Conservation (phyloP, 768 basidiomycete genomes). For the Phlegmacium glaucopus region DNA sequence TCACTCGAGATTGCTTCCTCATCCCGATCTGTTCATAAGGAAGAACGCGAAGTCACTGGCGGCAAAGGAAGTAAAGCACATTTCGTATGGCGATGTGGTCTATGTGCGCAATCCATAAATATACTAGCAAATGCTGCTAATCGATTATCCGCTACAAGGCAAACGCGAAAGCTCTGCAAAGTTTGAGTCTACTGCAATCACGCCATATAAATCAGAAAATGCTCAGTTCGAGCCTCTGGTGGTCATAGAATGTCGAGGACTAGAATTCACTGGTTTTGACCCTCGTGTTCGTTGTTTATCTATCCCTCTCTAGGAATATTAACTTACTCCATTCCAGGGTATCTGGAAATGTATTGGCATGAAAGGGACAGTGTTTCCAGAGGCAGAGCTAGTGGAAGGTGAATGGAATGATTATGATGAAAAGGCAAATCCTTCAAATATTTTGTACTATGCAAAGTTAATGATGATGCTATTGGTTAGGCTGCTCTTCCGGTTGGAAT, state of each 20-base stretch:
- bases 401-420: slow-evolving; percentile 93
- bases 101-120: slow-evolving; percentile 37
- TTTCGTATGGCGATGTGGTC: slow-evolving; percentile 78
- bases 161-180: slow-evolving; percentile 82
- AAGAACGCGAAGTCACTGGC: slow-evolving; percentile 61
- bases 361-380: slow-evolving; percentile 52
- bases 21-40: slow-evolving; percentile 36
- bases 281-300: slow-evolving; percentile 46
- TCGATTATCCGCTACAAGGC: slow-evolving; percentile 28
- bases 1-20: background rate
- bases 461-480: slow-evolving; percentile 27
- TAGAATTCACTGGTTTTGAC: slow-evolving; percentile 80
- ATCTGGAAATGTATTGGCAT: slow-evolving; percentile 72
- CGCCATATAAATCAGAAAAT: slow-evolving; percentile 59
- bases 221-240: slow-evolving; percentile 63
- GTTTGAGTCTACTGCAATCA: slow-evolving; percentile 54
- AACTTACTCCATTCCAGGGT: slow-evolving; percentile 44
- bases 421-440: slow-evolving; percentile 47
- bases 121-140: background rate
- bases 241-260: slow-evolving; percentile 79
- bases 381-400: slow-evolving; percentile 62
- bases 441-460: slow-evolving; percentile 5
- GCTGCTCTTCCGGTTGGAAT: slow-evolving; percentile 64
- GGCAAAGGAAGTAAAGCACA: slow-evolving; percentile 68
- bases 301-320: background rate